phyloP scores from a whole-genome alignment of 2,329 filamentous ascomycete species.

The Curvularia verruculosa region DNA sequence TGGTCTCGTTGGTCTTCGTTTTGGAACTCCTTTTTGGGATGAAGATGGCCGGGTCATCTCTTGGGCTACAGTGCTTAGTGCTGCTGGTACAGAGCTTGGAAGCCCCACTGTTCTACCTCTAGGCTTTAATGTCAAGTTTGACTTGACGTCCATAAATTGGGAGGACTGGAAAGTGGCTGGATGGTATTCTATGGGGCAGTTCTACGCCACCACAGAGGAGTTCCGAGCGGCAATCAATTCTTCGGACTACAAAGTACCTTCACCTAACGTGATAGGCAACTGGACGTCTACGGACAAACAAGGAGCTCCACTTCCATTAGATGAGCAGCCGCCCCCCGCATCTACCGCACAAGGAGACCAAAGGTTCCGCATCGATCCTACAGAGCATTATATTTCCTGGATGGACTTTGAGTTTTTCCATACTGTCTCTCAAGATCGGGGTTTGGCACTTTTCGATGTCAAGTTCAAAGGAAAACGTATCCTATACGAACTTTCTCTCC shows the following conservation, averaged over 20 bases:
- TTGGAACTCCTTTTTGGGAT: constrained; percentile 36
- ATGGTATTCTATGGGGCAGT: constrained; percentile 63
- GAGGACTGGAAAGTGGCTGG: constrained; percentile 58
- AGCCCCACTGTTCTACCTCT: constrained; percentile 55
- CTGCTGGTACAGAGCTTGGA: constrained; percentile 50
- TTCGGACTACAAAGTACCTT: constrained; percentile 53
- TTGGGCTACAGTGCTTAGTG: constrained; percentile 57
- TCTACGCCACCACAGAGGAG: constrained; percentile 58
- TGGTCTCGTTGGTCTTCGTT: constrained; percentile 25
- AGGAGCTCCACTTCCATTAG: constrained; percentile 51
- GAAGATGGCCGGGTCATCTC: constrained; percentile 52
- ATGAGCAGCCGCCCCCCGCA: constrained; percentile 61
- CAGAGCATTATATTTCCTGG: constrained; percentile 57
- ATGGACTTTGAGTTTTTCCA: constrained; percentile 62
- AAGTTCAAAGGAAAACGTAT: constrained; percentile 61
- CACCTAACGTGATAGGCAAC: constrained; percentile 57
- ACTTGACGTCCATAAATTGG: constrained; percentile 60
- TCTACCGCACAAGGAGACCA: constrained; percentile 53
- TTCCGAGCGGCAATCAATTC: constrained; percentile 55
- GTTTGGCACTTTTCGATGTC: constrained; percentile 59
- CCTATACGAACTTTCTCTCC: constrained; percentile 61
- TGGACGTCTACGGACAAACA: constrained; percentile 55
- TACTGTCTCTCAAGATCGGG: constrained; percentile 56
- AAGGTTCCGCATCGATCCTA: constrained; percentile 53
- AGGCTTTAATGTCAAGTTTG: constrained; percentile 51